Base-by-base conservation (phyloP, 2,329 filamentous ascomycete species). In the Cylindrodendrum hubeiense region DNA sequence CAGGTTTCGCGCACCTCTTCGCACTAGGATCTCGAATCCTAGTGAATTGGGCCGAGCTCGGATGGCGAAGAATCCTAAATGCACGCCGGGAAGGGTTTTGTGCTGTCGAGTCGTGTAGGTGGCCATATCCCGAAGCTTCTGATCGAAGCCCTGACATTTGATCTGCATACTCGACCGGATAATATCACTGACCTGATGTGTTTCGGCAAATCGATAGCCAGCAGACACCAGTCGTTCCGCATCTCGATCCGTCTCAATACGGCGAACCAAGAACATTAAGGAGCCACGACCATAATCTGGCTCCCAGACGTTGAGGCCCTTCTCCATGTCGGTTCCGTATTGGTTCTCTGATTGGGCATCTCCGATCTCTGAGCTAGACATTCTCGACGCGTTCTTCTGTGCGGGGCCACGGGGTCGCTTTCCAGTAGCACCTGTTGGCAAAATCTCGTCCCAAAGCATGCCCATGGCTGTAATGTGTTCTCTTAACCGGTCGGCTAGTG, bases 101-200 rank as follows among this genome's bases (percentile, higher is more conserved):
- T 79, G 81, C 62, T 77, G 81, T 67, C 79, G 79, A 61, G 80
- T 80, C 2, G 82, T 83, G 76, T 89, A 92, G 19, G 81, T 83
- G 17, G 88, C 86, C 85, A 97, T 92, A 28, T 86, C 84, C 10
- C 83, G 80, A 13, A 97, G 81, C 60, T 90, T 88, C 6, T 79
- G 76, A 47, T 86, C 84, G 3, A 97, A 82, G n/a, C 89, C 86
- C 1, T 82, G 79, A 2, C 85, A 83, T 50, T 90, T 86, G 60
- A 97, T 90, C 74, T 95, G 92, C 85, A 97, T 91, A 67, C 88
- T 91, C 24, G 89, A 85, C 22, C 91, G 87, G 67, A 97, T 89
- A 44, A 89, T 87, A 19, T 87, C 85, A 13, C 88, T 85, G 28
- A 97, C 90, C 66, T 94, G 89, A 60, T 86, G 85, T 13, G 90